Conservation (phyloP, 2,329 filamentous ascomycete species). For the Penicillium sp. region DNA sequence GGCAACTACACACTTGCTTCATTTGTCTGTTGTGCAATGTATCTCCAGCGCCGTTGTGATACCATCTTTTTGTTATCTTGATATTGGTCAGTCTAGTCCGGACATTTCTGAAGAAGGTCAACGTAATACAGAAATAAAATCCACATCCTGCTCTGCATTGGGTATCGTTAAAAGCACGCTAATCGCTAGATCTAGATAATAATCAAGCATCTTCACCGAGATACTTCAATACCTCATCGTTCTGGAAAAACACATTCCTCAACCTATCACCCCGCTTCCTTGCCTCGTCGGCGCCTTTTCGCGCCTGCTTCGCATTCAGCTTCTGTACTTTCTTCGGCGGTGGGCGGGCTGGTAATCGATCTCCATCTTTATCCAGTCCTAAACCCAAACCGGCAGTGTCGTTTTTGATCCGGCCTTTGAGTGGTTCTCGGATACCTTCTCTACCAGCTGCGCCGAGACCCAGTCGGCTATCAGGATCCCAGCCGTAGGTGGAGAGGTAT, state of each 20-base stretch:
- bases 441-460: conserved; percentile 65
- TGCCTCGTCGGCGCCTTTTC: conserved; percentile 58
- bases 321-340: conserved; percentile 45
- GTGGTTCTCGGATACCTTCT: conserved; percentile 69
- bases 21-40: conserved; percentile 7
- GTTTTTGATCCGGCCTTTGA: conserved; percentile 68
- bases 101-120: background rate
- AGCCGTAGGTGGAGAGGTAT: conserved; percentile 56
- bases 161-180: background rate
- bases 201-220: conserved; percentile 45
- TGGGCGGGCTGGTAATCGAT: conserved; percentile 26
- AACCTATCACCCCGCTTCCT: conserved; percentile 61
- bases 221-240: conserved; percentile 72
- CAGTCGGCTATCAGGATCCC: conserved; percentile 57
- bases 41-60: conserved; percentile 33
- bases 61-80: conserved; percentile 27
- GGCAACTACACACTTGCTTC: conserved; percentile 1
- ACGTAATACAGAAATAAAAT: background rate
- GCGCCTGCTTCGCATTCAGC: conserved; percentile 66
- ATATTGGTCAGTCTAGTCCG: conserved; percentile 10
- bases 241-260: conserved; percentile 66
- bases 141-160: background rate
- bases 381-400: conserved; percentile 71
- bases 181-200: background rate
- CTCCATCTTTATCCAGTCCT: conserved; percentile 30